phyloP scores from a whole-genome alignment of 2,329 filamentous ascomycete genomes.

The Blastomyces parvus region DNA sequence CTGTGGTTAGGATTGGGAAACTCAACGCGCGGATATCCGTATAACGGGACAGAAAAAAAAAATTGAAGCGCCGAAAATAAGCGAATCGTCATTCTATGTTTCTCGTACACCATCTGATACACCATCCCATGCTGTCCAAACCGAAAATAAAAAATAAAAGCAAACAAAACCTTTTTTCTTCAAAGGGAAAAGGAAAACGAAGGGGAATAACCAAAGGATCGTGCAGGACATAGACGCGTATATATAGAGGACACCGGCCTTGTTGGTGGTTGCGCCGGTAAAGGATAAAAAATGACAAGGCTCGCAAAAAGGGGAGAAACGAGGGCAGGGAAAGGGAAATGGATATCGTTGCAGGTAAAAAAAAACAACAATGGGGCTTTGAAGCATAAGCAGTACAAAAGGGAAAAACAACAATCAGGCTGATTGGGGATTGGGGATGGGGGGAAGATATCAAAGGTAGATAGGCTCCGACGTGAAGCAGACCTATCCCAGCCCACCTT shows the following conservation, averaged over 20 bases:
- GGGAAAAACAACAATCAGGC: not conserved
- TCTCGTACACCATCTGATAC: not conserved
- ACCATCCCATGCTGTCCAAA: not conserved
- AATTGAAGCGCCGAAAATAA: not conserved
- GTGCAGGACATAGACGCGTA: not conserved
- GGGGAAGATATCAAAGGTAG: not conserved
- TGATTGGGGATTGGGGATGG: not conserved
- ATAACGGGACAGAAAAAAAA: not conserved
- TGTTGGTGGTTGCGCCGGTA: not conserved
- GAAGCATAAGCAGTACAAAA: not conserved
- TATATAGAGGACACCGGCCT: not conserved
- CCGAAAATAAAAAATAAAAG: not conserved
- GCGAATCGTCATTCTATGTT: not conserved
- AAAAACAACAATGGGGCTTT: not conserved
- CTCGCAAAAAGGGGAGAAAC: constrained; percentile 5
- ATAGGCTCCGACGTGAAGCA: not conserved
- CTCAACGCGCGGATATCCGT: not conserved
- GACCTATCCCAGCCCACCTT: not conserved
- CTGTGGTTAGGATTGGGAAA: not conserved
- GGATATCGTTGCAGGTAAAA: too few relatives aligned
- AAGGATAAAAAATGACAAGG: constrained; percentile 4
- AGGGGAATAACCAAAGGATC: not conserved
- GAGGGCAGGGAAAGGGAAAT: not conserved
- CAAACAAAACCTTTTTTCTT: not conserved
- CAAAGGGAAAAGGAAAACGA: not conserved